Base-by-base conservation (phyloP, 2,329 filamentous ascomycete genomes). In the Endocalyx cinctus region DNA sequence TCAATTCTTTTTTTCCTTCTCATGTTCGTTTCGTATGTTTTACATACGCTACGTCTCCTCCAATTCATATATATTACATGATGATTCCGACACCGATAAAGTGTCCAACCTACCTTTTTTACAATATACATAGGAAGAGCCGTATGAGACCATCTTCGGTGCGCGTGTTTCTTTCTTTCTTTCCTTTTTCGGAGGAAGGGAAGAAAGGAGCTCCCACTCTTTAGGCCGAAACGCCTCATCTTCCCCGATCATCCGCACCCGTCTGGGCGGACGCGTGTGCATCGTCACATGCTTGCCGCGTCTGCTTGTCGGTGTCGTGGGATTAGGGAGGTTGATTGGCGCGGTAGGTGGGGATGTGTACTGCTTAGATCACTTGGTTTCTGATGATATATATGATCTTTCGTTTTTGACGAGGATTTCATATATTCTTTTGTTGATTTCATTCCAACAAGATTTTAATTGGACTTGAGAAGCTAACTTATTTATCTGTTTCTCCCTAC, bases 251-350 rank as follows among this genome's bases (percentile, higher is more conserved):
- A n/a, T n/a, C n/a, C n/a, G n/a, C n/a, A n/a, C n/a, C n/a, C n/a
- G n/a, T n/a, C n/a, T n/a, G 14, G 17, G 14, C 10, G 27, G 8
- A 13, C 13, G 18, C 46, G 52, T 50, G 54, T 58, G 55, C 53
- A 58, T 50, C 55, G 55, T 43, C 55, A 58, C 42, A 48, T 58
- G 54, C 52, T 23, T 56, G 52, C 53, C 55, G 48, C 33, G 50
- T 34, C 28, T n/a, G n/a, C n/a, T n/a, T n/a, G n/a, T n/a, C n/a
- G n/a, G n/a, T n/a, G n/a, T n/a, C n/a, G n/a, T n/a, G n/a, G n/a
- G n/a, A n/a, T n/a, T n/a, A n/a, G n/a, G n/a, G 45, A 34, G 25
- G 26, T 20, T 28, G 20, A 20, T 38, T 17, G 43, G 38, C 31
- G 34, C 45, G 46, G 39, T 42, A 47, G 50, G n/a, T n/a, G n/a